phyloP scores from a whole-genome alignment of 441 rosid genomes.

The Pelargonium fulgidum region DNA sequence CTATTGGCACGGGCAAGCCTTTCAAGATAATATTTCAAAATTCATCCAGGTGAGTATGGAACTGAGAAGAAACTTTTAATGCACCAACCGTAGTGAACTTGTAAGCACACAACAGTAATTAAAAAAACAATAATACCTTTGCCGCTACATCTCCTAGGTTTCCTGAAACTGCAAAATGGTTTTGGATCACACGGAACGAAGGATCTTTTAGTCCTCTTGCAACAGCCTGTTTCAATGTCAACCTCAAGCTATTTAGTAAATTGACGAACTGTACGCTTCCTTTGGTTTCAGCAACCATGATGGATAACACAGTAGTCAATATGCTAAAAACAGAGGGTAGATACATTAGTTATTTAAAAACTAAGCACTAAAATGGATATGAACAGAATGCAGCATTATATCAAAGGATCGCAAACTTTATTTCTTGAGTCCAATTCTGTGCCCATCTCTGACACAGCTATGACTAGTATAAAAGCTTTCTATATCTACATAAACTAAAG shows the following conservation, averaged over 20 bases:
- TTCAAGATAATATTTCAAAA: background rate
- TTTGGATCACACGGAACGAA: constrained; percentile 85
- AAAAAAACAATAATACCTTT: constrained; percentile 42
- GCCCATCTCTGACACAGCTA: too few relatives aligned
- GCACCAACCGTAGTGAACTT: background rate
- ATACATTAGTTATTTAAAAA: background rate
- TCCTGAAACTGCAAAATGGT: constrained; percentile 79
- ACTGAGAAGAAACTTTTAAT: background rate
- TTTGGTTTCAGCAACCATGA: constrained; percentile 10
- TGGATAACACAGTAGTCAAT: background rate
- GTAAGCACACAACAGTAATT: background rate
- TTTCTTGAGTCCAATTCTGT: too few relatives aligned
- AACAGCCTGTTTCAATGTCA: constrained; percentile 56
- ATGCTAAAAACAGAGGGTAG: background rate
- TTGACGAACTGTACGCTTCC: background rate
- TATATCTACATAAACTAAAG: too few relatives aligned
- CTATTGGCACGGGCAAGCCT: background rate
- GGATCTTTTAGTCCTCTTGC: constrained; percentile 97
- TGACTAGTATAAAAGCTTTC: too few relatives aligned
- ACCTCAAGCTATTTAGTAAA: constrained; percentile 15
- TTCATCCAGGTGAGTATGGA: background rate
- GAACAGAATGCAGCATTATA: background rate
- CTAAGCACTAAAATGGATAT: background rate
- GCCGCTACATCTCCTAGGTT: constrained; percentile 95
- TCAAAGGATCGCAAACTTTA: too few relatives aligned